Evolutionary conservation across 495 filamentous ascomycete genomes (phyloP), one percentile per base, ranked within the genome.

Genomic region (Xylaria nigripes): DNA sequence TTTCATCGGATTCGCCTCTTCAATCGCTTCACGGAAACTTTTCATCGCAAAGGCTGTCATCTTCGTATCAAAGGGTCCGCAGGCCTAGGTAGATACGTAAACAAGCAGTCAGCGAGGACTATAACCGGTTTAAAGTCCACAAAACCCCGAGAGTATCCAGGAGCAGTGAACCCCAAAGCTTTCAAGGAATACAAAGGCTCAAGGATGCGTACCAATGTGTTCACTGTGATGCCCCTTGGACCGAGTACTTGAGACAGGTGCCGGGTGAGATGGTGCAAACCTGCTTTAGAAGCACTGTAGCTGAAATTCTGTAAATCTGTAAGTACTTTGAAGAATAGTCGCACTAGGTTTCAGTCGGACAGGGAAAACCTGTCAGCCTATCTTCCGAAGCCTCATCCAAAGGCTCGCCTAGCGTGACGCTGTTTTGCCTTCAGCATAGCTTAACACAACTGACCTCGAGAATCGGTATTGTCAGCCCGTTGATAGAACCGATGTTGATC

Each of bases 31-130:
- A 40, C 77, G 76, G 54, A 80, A 79, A 6, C 71, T 63, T 55
- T 81, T 69, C 49, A 90, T 66, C 38, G 85, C 88, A 38, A 78
- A 81, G 10, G 80, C 81, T 87, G 89, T 90, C 87, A 90, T 92
- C 70, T 88, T 89, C 55, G 81, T 86, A 63, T 87, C 75, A 59
- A 92, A 92, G 13, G 87, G 86, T 9, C 87, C 87, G 59, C 86
- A 90, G 29, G 87, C 87, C 50, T 52, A 32, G 36, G 23, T 3
- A 21, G 8, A 90, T 15, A 15, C 16, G 18, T 40, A 12, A n/a
- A 10, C 32, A 8, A 40, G 1, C 10, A 13, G 25, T 49, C 34
- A 49, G 22, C 34, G 18, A 16, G 18, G 9, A 18, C 15, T 13
- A 16, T 4, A 2, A 19, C 9, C 16, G 16, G n/a, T 30, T 6